A percentile compares a stretch with the other conserved stretches of the same genome.
phyloP scores from a whole-genome alignment of 1,139 yeast genomes.

The Suhomyces atakaporum region DNA sequence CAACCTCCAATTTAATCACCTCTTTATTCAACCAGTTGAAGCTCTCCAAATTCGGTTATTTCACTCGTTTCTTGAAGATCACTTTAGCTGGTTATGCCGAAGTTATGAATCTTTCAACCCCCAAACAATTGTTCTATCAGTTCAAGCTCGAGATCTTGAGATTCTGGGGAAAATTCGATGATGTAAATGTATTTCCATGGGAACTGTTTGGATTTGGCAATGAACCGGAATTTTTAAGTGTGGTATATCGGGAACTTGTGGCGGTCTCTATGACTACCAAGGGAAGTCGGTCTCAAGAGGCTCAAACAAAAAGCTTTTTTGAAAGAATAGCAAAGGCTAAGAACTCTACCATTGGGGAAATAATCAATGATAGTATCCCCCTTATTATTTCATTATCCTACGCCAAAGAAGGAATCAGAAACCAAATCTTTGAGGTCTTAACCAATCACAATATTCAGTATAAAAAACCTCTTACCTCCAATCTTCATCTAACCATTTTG shows the following conservation, averaged over 20 bases:
- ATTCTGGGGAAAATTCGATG: slow-evolving; percentile 43
- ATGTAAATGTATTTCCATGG: slow-evolving; percentile 41
- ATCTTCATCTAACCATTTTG: slow-evolving; percentile 30
- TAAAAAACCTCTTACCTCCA: slow-evolving; percentile 25
- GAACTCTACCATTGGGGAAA: slow-evolving; percentile 8
- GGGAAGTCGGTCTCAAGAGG: slow-evolving; percentile 9
- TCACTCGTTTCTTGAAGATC: slow-evolving; percentile 30
- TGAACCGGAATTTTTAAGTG: slow-evolving; percentile 27
- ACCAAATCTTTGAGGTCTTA: slow-evolving; percentile 30
- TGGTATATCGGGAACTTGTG: slow-evolving; percentile 35
- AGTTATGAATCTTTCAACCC: slow-evolving; percentile 14
- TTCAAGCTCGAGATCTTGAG: slow-evolving; percentile 36
- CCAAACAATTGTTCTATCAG: slow-evolving; percentile 29
- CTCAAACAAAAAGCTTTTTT: neutral
- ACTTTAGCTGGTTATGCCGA: slow-evolving; percentile 27
- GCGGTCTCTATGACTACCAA: slow-evolving; percentile 35
- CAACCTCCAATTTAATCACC: slow-evolving; percentile 31
- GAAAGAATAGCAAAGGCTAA: neutral
- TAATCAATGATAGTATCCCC: slow-evolving; percentile 39
- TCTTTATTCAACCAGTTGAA: slow-evolving; percentile 47
- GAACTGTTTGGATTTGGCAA: slow-evolving; percentile 29
- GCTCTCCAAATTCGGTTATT: slow-evolving; percentile 33
- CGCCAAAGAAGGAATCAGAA: slow-evolving; percentile 43
- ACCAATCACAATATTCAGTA: slow-evolving; percentile 16
- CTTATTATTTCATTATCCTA: slow-evolving; percentile 47